A percentile compares a stretch with the other conserved stretches of the same genome.
phyloP scores from a whole-genome alignment of 257 asterid genomes.

The Primulina tabacum region DNA sequence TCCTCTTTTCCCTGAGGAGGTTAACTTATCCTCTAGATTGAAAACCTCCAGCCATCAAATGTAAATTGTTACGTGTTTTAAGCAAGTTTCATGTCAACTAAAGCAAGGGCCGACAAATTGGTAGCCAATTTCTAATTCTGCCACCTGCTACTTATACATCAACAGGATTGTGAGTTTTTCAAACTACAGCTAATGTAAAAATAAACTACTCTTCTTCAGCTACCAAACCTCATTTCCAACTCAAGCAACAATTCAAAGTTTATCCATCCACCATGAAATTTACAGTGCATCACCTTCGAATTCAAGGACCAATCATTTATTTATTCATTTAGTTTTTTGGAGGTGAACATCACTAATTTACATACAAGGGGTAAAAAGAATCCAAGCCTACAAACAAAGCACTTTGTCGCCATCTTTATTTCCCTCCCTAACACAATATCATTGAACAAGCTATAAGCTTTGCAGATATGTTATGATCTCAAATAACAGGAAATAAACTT shows the following conservation, averaged over 20 bases:
- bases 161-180: too few species aligned
- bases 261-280: not conserved
- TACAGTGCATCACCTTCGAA: slow-evolving; percentile 11
- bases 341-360: not conserved
- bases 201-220: not conserved
- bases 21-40: not conserved
- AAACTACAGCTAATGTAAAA: slow-evolving; percentile 7
- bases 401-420: too few species aligned
- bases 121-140: not conserved
- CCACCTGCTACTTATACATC: not conserved
- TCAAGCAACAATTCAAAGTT: slow-evolving; percentile 1
- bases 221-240: not conserved
- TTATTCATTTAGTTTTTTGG: not conserved
- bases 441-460: not conserved
- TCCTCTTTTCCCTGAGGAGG: slow-evolving; percentile 6
- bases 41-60: not conserved
- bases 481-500: slow-evolving; percentile 3
- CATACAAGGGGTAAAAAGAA: slow-evolving; percentile 9
- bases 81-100: not conserved
- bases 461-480: not conserved
- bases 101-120: not conserved
- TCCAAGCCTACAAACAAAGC: not conserved
- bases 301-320: not conserved
- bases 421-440: not conserved
- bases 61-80: not conserved